Conservation (phyloP, 805 yeast species). For the Saccharomycopsis capsularis region DNA sequence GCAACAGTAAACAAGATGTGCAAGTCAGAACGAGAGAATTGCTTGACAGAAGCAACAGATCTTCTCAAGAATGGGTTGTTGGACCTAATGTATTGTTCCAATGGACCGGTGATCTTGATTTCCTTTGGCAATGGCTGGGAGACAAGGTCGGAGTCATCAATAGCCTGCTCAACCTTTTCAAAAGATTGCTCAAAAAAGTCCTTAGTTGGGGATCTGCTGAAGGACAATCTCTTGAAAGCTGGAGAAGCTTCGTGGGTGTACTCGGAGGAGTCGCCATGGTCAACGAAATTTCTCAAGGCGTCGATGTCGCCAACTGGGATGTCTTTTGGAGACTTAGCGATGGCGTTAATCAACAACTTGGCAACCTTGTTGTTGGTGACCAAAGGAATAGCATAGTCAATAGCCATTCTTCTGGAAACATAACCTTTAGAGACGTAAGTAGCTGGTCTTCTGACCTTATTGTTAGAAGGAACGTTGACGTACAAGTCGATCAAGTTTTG, state of each 20-base stretch:
- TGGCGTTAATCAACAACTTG: conserved; percentile 90
- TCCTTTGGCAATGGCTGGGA: conserved; percentile 67
- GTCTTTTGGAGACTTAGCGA: conserved; percentile 48
- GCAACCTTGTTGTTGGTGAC: conserved; percentile 98
- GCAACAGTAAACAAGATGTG: conserved; percentile 94
- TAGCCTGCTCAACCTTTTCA: conserved; percentile 38
- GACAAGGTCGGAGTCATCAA: conserved; percentile 66
- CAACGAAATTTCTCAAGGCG: conserved; percentile 19
- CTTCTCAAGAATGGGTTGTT: conserved; percentile 88
- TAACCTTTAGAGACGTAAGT: conserved; percentile 96
- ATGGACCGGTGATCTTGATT: conserved; percentile 70
- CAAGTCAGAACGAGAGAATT: conserved; percentile 79
- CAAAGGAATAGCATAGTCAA: conserved; percentile 94
- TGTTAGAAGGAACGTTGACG: conserved; percentile 93
- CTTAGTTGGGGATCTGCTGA: conserved; percentile 8
- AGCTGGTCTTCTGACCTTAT: conserved; percentile 98
- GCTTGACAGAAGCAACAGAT: conserved; percentile 82
- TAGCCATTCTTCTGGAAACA: conserved; percentile 99
- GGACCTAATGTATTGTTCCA: conserved; percentile 66
- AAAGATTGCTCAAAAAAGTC: conserved; percentile 26
- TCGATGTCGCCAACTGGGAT: conserved; percentile 20
- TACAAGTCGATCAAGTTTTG: conserved; percentile 93
- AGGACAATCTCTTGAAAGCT: conserved; percentile 16
- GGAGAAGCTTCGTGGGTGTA: conserved; percentile 8
- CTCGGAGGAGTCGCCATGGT: conserved; percentile 1